Conservation (phyloP, 1,139 yeast species). For the Citeromyces hawaiiensis region DNA sequence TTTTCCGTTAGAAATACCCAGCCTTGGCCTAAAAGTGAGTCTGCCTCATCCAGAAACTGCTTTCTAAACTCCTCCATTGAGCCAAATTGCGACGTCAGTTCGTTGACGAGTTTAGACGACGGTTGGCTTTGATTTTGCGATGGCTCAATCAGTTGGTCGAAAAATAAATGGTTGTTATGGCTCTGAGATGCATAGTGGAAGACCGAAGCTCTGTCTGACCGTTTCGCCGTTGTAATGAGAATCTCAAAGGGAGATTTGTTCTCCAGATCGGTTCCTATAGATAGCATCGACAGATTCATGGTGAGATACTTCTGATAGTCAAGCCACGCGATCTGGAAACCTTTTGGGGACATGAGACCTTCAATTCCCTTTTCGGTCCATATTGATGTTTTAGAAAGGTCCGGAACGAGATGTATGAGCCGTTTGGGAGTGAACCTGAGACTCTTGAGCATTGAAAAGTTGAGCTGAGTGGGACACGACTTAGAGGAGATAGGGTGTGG, state of each 20-base stretch:
- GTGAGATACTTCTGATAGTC: constrained; percentile 66
- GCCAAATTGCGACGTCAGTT: constrained; percentile 23
- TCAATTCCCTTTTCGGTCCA: constrained; percentile 43
- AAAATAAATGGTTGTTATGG: constrained; percentile 83
- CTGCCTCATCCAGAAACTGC: constrained; percentile 42
- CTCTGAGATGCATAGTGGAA: constrained; percentile 88
- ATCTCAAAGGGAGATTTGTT: constrained; percentile 69
- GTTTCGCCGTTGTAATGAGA: constrained; percentile 57
- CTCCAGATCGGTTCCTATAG: constrained; percentile 73
- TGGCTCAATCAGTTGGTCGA: constrained; percentile 14
- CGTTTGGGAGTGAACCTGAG: constrained; percentile 13
- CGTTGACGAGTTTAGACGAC: constrained; percentile 7
- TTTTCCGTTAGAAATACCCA: constrained; percentile 83
- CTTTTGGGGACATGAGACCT: constrained; percentile 57
- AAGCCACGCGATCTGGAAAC: constrained; percentile 65
- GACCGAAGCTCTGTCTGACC: constrained; percentile 52
- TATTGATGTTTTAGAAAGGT: constrained; percentile 26
- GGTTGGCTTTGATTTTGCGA: constrained; percentile 3
- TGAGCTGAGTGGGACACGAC: not conserved
- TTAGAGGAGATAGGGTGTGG: not conserved
- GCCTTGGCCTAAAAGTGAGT: constrained; percentile 55
- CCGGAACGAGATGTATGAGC: constrained; percentile 54
- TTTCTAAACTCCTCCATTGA: constrained; percentile 38
- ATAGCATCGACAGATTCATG: constrained; percentile 55
- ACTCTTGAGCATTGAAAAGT: not conserved